Evolutionary conservation across 306 rosid genomes (phyloP).

Genomic region (Alnus glutinosa): DNA sequence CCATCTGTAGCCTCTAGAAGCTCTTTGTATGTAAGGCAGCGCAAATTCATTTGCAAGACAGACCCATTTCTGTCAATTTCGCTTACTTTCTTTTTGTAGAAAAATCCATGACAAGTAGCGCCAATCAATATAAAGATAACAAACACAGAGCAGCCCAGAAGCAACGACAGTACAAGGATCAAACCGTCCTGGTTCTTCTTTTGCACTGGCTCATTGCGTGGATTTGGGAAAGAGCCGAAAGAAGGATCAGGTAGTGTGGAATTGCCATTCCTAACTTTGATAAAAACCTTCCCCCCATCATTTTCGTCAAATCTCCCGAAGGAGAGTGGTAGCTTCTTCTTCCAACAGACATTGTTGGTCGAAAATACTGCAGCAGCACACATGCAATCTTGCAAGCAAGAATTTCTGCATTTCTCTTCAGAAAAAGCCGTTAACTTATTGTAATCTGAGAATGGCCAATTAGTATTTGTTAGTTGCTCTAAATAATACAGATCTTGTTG

Average conservation of each 20-base stretch:
- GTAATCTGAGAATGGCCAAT: slow-evolving; percentile 40
- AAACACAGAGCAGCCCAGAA: slow-evolving; percentile 41
- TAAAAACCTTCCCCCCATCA: slow-evolving; percentile 10
- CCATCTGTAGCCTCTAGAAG: slow-evolving; percentile 45
- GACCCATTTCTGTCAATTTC: neutral
- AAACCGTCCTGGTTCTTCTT: slow-evolving; percentile 28
- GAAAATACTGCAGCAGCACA: slow-evolving; percentile 36
- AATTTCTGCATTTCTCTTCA: slow-evolving; percentile 26
- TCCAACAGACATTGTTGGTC: slow-evolving; percentile 23
- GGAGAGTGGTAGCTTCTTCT: slow-evolving; percentile 49
- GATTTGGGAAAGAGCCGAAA: neutral
- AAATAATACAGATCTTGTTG: slow-evolving; percentile 9
- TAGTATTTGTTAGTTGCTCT: slow-evolving; percentile 13
- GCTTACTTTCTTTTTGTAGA: slow-evolving; percentile 22
- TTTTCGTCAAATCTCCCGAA: slow-evolving; percentile 29
- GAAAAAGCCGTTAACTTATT: neutral
- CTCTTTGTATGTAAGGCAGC: neutral
- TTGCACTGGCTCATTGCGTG: neutral
- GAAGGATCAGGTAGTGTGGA: neutral
- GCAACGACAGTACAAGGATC: slow-evolving; percentile 32
- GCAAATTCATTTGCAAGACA: slow-evolving; percentile 23
- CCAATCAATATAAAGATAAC: slow-evolving; percentile 23
- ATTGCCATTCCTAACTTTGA: slow-evolving; percentile 11
- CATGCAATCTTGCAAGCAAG: slow-evolving; percentile 39
- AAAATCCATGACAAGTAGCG: slow-evolving; percentile 13